A percentile compares a stretch with the other conserved stretches of the same genome.
Conservation (phyloP, 306 rosid genomes). For the Argentina anserina region DNA sequence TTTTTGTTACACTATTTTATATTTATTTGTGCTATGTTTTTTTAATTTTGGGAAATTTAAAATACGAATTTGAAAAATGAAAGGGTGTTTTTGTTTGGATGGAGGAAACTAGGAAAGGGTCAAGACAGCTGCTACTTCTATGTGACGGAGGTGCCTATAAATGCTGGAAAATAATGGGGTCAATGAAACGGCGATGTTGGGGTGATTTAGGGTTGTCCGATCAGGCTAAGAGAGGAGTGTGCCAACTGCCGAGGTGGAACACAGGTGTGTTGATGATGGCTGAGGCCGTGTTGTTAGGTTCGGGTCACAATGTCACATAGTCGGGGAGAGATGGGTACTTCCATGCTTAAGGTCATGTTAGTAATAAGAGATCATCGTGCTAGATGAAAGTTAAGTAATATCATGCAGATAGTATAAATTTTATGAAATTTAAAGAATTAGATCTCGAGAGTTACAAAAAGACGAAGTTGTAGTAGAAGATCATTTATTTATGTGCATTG, state of each 20-base stretch:
- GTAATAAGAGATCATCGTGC: too few relatives aligned
- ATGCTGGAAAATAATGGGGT: not conserved
- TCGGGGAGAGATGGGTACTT: too few relatives aligned
- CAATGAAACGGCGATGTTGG: not conserved
- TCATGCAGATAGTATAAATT: too few relatives aligned
- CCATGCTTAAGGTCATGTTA: not conserved
- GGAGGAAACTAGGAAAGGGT: not conserved
- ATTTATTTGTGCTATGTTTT: not conserved
- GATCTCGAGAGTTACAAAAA: too few relatives aligned
- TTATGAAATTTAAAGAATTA: too few relatives aligned
- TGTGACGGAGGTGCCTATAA: slow-evolving; percentile 10
- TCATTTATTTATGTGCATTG: too few relatives aligned
- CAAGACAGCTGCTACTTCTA: slow-evolving; percentile 20
- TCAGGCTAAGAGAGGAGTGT: not conserved
- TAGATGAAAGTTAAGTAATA: too few relatives aligned
- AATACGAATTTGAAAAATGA: not conserved
- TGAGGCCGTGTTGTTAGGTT: not conserved
- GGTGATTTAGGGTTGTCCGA: not conserved
- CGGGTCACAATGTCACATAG: not conserved
- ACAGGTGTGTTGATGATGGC: too few relatives aligned
- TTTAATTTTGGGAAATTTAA: not conserved
- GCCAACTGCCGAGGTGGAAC: too few relatives aligned
- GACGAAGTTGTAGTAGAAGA: too few relatives aligned
- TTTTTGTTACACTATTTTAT: not conserved
- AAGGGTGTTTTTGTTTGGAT: not conserved